phyloP scores from a whole-genome alignment of 495 filamentous ascomycete genomes.

The Penicillium argentinense region DNA sequence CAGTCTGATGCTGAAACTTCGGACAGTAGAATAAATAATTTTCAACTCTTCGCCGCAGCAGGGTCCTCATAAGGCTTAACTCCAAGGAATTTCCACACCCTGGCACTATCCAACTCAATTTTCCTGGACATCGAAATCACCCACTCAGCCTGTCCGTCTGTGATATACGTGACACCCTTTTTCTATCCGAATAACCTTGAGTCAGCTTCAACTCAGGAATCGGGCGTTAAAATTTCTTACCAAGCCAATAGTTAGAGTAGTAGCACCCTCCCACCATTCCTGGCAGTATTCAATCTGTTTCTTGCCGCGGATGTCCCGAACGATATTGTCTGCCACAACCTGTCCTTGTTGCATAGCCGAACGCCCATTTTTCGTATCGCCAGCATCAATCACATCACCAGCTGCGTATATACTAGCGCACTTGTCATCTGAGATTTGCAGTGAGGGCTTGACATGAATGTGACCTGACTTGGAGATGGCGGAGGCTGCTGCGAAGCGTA shows the following conservation, averaged over 20 bases:
- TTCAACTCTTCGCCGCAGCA: background rate
- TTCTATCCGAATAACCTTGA: conserved; percentile 5
- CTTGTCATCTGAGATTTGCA: conserved; percentile 43
- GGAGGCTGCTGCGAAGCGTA: conserved; percentile 10
- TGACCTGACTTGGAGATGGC: conserved; percentile 24
- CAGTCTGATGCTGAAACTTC: too few relatives aligned
- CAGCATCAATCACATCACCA: conserved; percentile 53
- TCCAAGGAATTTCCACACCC: conserved; percentile 18
- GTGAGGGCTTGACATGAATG: conserved; percentile 49
- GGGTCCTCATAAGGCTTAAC: conserved; percentile 11
- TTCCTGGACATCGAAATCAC: conserved; percentile 1
- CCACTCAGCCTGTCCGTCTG: conserved; percentile 11
- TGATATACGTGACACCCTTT: conserved; percentile 11
- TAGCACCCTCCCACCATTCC: conserved; percentile 22
- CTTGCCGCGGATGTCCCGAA: conserved; percentile 29
- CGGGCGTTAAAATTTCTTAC: background rate
- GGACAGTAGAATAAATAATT: too few relatives aligned
- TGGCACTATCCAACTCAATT: conserved; percentile 12
- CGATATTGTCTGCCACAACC: conserved; percentile 48
- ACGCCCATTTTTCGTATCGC: conserved; percentile 45
- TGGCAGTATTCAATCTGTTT: conserved; percentile 14
- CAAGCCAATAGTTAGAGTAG: conserved; percentile 25
- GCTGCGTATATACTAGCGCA: conserved; percentile 45
- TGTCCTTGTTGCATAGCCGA: conserved; percentile 43
- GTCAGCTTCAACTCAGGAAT: too few relatives aligned